Percentiles rank a stretch among this genome's conserved stretches.
Conservation (phyloP, 2,329 filamentous ascomycete genomes). For the Pseudofabraea citricarpa region DNA sequence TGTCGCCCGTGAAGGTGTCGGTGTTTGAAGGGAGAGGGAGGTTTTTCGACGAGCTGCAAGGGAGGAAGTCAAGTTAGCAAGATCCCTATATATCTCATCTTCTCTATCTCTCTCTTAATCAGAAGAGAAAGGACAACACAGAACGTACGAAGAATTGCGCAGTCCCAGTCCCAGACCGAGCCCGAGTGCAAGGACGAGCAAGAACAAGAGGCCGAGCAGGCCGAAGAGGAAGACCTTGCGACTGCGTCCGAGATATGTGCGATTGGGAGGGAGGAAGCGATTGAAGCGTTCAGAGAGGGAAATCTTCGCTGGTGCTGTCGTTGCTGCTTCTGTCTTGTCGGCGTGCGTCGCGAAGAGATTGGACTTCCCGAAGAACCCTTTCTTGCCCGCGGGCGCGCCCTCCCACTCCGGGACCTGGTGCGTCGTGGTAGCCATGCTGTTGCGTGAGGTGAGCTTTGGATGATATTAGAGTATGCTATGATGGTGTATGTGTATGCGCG, state of each 20-base stretch:
- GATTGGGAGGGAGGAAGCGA: conserved; percentile 4
- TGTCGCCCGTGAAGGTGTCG: conserved; percentile 53
- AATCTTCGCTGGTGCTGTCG: background rate
- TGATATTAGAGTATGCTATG: too few relatives aligned
- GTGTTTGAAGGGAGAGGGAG: conserved; percentile 47
- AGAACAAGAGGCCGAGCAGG: conserved; percentile 9
- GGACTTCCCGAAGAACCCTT: background rate
- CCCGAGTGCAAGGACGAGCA: conserved; percentile 5
- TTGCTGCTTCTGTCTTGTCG: background rate
- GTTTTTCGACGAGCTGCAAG: conserved; percentile 24
- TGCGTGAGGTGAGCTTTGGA: background rate
- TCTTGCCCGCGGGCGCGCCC: background rate
- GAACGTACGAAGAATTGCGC: conserved; percentile 1
- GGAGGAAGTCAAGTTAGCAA: too few relatives aligned
- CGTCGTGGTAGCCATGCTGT: background rate
- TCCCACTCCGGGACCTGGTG: background rate
- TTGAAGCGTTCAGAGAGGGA: background rate
- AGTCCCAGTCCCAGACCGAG: conserved; percentile 13
- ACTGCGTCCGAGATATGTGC: conserved; percentile 13
- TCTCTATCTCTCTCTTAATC: too few relatives aligned
- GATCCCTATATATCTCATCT: too few relatives aligned
- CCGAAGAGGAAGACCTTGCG: conserved; percentile 10
- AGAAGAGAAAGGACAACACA: background rate
- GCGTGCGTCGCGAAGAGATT: background rate
- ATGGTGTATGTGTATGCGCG: too few relatives aligned